A percentile compares a stretch with the other conserved stretches of the same genome.
Conservation (phyloP, 2,329 filamentous ascomycete species). For the Diaporthe ilicicola region DNA sequence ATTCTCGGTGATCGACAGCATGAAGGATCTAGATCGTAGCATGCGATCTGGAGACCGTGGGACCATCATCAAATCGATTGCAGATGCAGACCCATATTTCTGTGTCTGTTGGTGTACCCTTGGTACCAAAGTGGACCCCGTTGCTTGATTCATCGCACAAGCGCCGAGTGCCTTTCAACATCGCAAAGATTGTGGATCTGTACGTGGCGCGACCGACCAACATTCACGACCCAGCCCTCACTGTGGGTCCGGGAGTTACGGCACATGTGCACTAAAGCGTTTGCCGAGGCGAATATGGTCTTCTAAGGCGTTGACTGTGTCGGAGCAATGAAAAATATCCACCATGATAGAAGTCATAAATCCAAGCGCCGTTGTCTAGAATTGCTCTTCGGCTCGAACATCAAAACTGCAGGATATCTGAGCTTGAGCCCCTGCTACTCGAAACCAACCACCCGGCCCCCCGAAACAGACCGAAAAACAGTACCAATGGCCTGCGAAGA, state of each 20-base stretch:
- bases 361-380: background rate
- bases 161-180: no score
- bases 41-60: slow-evolving; percentile 8
- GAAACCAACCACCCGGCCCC: background rate
- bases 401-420: background rate
- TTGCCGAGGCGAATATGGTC: background rate
- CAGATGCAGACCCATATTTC: no score
- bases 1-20: background rate
- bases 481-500: background rate
- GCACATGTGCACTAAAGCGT: no score
- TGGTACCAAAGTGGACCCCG: background rate
- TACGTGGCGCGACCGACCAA: background rate
- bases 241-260: background rate
- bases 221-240: background rate
- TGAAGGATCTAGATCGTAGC: background rate
- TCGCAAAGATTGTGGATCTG: no score
- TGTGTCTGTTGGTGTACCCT: background rate
- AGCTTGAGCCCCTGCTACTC: no score
- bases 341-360: no score
- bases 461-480: background rate
- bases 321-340: background rate
- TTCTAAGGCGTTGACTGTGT: background rate
- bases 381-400: background rate
- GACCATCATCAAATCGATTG: no score
- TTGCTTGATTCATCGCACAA: background rate